Base-by-base conservation (phyloP, 2,329 filamentous ascomycete species). In the Penicillium italicum region DNA sequence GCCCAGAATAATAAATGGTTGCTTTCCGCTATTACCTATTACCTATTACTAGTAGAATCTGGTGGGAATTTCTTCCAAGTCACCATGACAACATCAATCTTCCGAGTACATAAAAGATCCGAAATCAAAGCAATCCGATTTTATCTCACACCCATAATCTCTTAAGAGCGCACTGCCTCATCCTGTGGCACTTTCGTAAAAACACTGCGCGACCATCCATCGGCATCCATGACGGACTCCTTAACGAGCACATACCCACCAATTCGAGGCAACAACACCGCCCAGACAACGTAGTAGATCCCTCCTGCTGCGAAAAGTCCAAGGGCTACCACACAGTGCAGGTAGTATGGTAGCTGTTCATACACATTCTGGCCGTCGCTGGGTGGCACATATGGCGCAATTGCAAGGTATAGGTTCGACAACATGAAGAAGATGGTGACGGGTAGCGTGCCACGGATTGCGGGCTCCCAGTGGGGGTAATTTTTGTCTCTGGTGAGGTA, bases 131-230 rank as follows among this genome's bases (percentile, higher is more conserved):
- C 28, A 48, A 41, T 43, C 16, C n/a, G 12, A n/a, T 16, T 44
- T 11, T 28, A 53, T 28, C n/a, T 31, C 34, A 55, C n/a, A 44
- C 12, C 6, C 9, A 12, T 1, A 33, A 40, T 50, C 20, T 20
- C 26, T 41, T 41, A 46, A 18, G 41, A 48, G 22, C 53, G 41
- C n/a, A 51, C n/a, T 55, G 46, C 46, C 14, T 46, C 22, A 34
- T 56, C 51, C 33, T 66, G 34, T 8, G 81, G 79, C 58, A 75
- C 68, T 55, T 68, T 76, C 2, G 76, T 70, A 64, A 86, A 85
- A 2, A 81, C 76, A 51, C 74, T 82, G 31, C 81, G 75, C 62
- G 84, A 83, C 85, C 85, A 87, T 1, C 85, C 84, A 66, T 87
- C 85, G 40, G 82, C 77, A 57, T 84, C 81, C 8, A 86, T 69